Percentiles rank a stretch among this genome's conserved stretches.
Evolutionary conservation across 2,329 filamentous ascomycete species (phyloP).

Genomic region (Botryotinia calthae): DNA sequence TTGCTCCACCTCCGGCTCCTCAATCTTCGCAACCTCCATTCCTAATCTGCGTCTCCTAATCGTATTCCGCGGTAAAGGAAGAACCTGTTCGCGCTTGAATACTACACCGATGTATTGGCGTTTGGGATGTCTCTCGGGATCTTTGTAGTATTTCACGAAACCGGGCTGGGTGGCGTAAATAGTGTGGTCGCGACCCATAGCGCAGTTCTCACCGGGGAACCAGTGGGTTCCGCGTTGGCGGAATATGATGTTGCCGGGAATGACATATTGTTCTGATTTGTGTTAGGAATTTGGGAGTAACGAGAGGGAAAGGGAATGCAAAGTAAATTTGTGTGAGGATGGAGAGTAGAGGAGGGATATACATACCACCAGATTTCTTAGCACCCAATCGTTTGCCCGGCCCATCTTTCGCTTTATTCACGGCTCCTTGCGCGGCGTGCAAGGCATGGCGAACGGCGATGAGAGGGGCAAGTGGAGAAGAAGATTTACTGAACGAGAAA

Average conservation of each 20-base stretch:
- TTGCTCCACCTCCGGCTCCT: constrained; percentile 27
- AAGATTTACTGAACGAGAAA: constrained; percentile 28
- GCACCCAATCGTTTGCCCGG: constrained; percentile 87
- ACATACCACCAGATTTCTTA: constrained; percentile 82
- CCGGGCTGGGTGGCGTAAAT: constrained; percentile 83
- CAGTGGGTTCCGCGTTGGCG: constrained; percentile 92
- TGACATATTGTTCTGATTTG: constrained; percentile 76
- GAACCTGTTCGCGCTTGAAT: constrained; percentile 74
- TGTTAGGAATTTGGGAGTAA: not conserved
- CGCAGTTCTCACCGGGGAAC: constrained; percentile 93
- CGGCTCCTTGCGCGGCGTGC: constrained; percentile 61
- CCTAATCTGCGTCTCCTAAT: constrained; percentile 73
- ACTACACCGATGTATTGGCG: constrained; percentile 94
- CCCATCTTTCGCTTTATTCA: constrained; percentile 68
- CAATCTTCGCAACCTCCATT: constrained; percentile 58
- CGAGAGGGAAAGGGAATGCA: no score
- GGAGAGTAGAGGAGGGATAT: not conserved
- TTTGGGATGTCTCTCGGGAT: constrained; percentile 77
- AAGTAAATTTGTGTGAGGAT: not conserved
- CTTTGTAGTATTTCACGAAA: constrained; percentile 96
- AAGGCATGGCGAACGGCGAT: constrained; percentile 37
- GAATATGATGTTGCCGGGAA: constrained; percentile 97
- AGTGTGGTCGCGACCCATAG: constrained; percentile 93
- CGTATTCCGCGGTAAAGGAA: constrained; percentile 74
- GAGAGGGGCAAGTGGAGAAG: constrained; percentile 22